Evolutionary conservation across 495 filamentous ascomycete species (phyloP).

Genomic region (Aspergillus leporis): DNA sequence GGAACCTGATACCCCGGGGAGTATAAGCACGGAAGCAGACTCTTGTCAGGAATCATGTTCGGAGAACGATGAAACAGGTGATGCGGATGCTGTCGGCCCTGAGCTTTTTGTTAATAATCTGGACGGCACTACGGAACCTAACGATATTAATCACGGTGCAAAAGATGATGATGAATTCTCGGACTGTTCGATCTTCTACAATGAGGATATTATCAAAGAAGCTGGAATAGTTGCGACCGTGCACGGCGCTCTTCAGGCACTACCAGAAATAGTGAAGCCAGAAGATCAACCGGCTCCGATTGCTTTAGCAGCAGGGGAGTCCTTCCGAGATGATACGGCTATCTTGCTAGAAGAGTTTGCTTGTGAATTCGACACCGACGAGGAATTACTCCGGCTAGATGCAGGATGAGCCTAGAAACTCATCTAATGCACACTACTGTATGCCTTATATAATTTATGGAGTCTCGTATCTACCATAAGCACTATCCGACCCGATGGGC

Average conservation of each 20-base stretch:
- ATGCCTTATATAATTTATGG: not conserved
- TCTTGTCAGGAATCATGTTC: constrained; percentile 20
- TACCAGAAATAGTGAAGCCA: not conserved
- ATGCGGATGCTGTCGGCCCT: constrained; percentile 8
- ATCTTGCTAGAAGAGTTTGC: constrained; percentile 39
- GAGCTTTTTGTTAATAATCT: not conserved
- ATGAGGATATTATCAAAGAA: constrained; percentile 34
- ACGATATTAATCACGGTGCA: not conserved
- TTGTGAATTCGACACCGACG: constrained; percentile 30
- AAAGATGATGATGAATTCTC: constrained; percentile 43
- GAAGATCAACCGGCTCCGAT: not conserved
- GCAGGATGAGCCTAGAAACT: constrained; percentile 11
- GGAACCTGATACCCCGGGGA: not conserved
- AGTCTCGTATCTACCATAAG: constrained; percentile 9
- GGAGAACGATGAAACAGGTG: constrained; percentile 22
- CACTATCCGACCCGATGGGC: constrained; percentile 34
- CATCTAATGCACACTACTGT: not conserved
- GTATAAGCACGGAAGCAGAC: constrained; percentile 17
- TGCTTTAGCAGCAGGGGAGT: constrained; percentile 21
- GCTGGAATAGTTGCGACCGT: constrained; percentile 22
- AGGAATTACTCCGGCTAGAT: constrained; percentile 29
- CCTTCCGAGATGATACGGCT: constrained; percentile 46
- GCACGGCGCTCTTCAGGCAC: not conserved
- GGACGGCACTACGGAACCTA: constrained; percentile 15
- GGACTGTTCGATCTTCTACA: constrained; percentile 41